Evolutionary conservation across 1,284 basidiomycete genomes (phyloP).

Genomic region (Stereum hirsutum): DNA sequence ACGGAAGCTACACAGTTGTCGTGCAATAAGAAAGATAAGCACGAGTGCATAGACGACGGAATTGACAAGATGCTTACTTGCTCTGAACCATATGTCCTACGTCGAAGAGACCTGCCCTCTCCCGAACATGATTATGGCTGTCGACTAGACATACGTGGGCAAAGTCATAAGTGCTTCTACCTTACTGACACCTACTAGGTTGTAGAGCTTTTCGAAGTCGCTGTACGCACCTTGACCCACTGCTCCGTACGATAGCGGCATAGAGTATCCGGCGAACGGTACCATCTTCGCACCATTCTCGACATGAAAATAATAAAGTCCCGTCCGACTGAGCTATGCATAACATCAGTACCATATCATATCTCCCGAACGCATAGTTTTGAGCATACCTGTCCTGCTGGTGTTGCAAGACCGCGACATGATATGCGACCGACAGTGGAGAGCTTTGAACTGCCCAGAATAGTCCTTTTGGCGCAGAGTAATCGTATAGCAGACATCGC

Average conservation of each 20-base stretch:
- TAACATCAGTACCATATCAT: no score
- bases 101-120: constrained; percentile 85
- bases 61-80: constrained; percentile 32
- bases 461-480: no score
- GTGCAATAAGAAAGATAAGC: neutral
- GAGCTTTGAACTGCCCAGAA: no score
- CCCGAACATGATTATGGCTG: constrained; percentile 88
- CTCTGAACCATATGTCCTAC: constrained; percentile 98
- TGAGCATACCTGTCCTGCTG: no score
- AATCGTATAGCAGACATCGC: no score
- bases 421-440: no score
- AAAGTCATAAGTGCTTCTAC: no score
- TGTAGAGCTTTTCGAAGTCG: constrained; percentile 5
- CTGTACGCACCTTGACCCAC: constrained; percentile 66
- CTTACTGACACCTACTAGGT: no score
- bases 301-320: constrained; percentile 88
- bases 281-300: constrained; percentile 90
- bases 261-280: constrained; percentile 90
- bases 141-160: no score
- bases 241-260: constrained; percentile 86
- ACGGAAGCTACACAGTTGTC: constrained; percentile 43
- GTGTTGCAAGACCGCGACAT: no score
- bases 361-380: no score
- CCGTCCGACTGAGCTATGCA: constrained; percentile 51
- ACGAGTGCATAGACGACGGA: neutral